Percentiles rank a stretch among this genome's conserved stretches.
Evolutionary conservation across 1,284 basidiomycete genomes (phyloP).

Genomic region (Tilletia horrida): DNA sequence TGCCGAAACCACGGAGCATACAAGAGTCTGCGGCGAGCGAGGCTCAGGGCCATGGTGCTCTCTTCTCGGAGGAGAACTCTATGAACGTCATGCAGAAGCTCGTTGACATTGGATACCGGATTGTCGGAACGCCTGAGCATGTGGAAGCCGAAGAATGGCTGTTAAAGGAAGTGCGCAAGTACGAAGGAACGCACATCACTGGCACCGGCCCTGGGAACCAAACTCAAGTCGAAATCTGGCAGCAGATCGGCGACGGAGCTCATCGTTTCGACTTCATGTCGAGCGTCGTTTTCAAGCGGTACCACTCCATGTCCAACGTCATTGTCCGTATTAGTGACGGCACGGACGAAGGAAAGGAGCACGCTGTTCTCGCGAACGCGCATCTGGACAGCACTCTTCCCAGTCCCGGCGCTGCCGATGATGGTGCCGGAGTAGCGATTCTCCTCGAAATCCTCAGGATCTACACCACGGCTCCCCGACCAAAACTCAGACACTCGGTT

Average conservation of each 20-base stretch:
- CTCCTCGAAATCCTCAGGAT: constrained; percentile 71
- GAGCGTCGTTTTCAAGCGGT: constrained; percentile 81
- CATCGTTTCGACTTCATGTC: constrained; percentile 52
- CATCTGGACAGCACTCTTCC: constrained; percentile 73
- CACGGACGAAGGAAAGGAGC: constrained; percentile 66
- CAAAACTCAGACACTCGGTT: constrained; percentile 74
- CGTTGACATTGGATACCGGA: constrained; percentile 81
- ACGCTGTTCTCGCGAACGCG: constrained; percentile 73
- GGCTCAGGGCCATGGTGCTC: constrained; percentile 19
- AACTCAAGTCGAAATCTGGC: constrained; percentile 52
- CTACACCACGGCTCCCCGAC: constrained; percentile 65
- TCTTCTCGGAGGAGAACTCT: constrained; percentile 48
- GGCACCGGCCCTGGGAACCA: constrained; percentile 29
- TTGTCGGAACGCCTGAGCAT: constrained; percentile 86
- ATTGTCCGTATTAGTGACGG: constrained; percentile 82
- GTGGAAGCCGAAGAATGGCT: constrained; percentile 81
- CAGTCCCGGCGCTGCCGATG: constrained; percentile 59
- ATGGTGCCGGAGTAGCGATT: constrained; percentile 79
- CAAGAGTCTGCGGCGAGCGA: constrained; percentile 25
- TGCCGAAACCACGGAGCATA: constrained; percentile 35
- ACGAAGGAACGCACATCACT: constrained; percentile 55
- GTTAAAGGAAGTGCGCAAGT: constrained; percentile 64
- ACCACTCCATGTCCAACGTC: constrained; percentile 80
- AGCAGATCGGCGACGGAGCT: constrained; percentile 51
- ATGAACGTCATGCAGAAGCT: constrained; percentile 48